Evolutionary conservation across 352 stramenopile genomes (phyloP).

Genomic region (Phytophthora foliorum): DNA sequence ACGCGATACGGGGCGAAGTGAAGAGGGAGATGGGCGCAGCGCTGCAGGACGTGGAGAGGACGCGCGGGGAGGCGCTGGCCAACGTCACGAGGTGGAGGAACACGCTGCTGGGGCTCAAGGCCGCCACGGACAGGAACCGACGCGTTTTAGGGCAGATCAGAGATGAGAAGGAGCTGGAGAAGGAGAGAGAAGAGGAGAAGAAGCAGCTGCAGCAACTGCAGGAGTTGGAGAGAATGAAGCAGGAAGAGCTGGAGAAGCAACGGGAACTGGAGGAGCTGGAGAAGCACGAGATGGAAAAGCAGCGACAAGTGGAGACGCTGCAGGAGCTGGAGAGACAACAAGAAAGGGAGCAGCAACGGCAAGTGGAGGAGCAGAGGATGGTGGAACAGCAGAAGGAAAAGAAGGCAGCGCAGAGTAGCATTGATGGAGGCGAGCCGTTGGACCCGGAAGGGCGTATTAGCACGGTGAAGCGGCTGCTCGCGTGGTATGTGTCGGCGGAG

Average conservation of each 20-base stretch:
- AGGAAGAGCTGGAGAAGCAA: conserved; percentile 11
- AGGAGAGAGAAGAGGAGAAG: conserved; percentile 6
- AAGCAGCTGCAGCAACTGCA: conserved; percentile 17
- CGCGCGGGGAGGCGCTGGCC: conserved; percentile 10
- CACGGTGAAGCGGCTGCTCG: conserved; percentile 18
- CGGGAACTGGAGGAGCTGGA: conserved; percentile 4
- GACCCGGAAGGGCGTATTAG: background rate
- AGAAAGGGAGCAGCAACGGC: background rate
- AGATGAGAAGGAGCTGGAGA: conserved; percentile 8
- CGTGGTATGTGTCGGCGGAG: conserved; percentile 27
- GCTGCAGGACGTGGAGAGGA: conserved; percentile 17
- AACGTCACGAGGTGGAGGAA: conserved; percentile 33
- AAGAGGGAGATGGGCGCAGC: conserved; percentile 19
- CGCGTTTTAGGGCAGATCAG: background rate
- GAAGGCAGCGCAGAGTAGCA: background rate
- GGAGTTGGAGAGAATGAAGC: conserved; percentile 18
- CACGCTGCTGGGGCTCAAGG: conserved; percentile 24
- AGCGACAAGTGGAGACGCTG: conserved; percentile 9
- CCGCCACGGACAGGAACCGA: conserved; percentile 31
- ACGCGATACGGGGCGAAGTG: conserved; percentile 12
- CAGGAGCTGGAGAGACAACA: conserved; percentile 9
- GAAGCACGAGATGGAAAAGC: conserved; percentile 5
- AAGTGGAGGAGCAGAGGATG: background rate
- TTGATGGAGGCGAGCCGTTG: background rate
- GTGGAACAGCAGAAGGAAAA: conserved; percentile 1